Base-by-base conservation (phyloP, 2,329 filamentous ascomycete species). In the Thielaviopsis populi region DNA sequence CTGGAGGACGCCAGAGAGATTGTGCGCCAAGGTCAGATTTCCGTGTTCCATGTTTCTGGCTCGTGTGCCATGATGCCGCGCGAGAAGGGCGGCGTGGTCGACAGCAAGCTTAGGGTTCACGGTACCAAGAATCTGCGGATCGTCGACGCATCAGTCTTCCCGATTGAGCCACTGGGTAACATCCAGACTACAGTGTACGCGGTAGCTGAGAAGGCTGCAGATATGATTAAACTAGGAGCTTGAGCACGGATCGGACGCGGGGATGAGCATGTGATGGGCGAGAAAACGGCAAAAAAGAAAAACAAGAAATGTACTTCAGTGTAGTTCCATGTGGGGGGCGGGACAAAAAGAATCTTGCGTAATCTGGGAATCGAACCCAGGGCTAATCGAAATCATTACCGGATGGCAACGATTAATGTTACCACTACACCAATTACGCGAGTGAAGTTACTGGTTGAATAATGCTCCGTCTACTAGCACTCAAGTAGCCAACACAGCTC, bases 51-150 rank as follows among this genome's bases (percentile, higher is more conserved):
- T 69, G 74, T 77, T 0, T 71, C 74, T 1, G 78, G 80, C 13
- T 81, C 77, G n/a, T 75, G 75, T 54, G 75, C 77, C 7, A 81
- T 81, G 79, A 71, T 77, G 62, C 77, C 77, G 2, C 69, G 70
- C 27, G 74, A 74, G 46, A 69, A 73, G 4, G 77, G 76, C 3
- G 78, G 77, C 41, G 78, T 79, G 3, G 77, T 79, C 1, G 74
- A 77, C 64, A 68, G 72, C 13, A 68, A 73, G 27, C 68, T 79
- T 19, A 69, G 72, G 48, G 77, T 80, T 0, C 77, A 78, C 65
- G 78, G 78, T 1, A 73, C 73, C 3, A 70, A 71, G 58, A 75
- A 76, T 48, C 69, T 80, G 46, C 73, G 78, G 11, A 70, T 80
- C 24, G 76, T 77, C 0, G 78, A 80, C 68, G 75, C 76, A 15